A percentile compares a stretch with the other conserved stretches of the same genome.
phyloP scores from a whole-genome alignment of 129 eudicot genomes.

The Escallonia herrerae region DNA sequence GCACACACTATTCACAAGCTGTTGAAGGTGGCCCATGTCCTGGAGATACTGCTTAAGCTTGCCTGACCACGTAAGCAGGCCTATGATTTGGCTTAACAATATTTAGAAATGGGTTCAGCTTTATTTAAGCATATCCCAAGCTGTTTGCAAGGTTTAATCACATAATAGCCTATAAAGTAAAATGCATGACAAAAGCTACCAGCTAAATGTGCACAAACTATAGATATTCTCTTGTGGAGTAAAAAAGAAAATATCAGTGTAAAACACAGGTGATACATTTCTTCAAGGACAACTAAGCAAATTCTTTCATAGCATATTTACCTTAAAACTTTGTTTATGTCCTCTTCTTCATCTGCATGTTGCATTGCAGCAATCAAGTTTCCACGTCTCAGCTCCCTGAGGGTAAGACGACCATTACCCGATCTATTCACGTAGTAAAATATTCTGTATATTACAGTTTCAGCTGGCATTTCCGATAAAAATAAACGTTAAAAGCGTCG shows the following conservation, averaged over 20 bases:
- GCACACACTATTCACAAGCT: no score
- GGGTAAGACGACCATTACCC: slow-evolving; percentile 81
- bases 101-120: no score
- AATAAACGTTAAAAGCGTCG: slow-evolving; percentile 9
- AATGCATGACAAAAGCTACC: no score
- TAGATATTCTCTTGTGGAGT: no score
- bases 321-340: slow-evolving; percentile 88
- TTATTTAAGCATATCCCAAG: no score
- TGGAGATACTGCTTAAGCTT: no score
- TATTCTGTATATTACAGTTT: slow-evolving; percentile 95
- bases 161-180: no score
- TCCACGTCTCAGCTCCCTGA: slow-evolving; percentile 85
- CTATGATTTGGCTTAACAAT: no score
- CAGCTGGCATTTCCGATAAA: slow-evolving; percentile 59
- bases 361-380: slow-evolving; percentile 87
- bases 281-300: not conserved
- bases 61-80: no score
- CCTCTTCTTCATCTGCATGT: slow-evolving; percentile 98
- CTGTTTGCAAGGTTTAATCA: no score
- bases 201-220: no score
- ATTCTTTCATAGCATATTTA: slow-evolving; percentile 9
- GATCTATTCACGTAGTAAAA: slow-evolving; percentile 83
- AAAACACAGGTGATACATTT: not conserved
- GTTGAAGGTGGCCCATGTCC: no score
- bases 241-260: not conserved